Conservation (phyloP, 768 basidiomycete species). For the Podaxis sp. region DNA sequence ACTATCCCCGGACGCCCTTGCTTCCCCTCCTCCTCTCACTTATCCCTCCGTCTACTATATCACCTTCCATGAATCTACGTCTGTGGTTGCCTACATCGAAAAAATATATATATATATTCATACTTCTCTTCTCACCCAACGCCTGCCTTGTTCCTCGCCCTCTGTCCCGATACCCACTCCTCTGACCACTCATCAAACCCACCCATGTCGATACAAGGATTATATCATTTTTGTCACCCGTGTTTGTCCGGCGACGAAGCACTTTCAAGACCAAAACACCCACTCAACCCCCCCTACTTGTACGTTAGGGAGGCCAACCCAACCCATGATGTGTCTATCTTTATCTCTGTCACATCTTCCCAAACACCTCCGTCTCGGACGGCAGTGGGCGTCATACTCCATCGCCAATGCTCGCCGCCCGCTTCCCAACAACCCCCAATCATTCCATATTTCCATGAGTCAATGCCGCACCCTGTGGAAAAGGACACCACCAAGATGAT, state of each 20-base stretch:
- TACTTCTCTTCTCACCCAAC: not conserved
- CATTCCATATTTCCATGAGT: not conserved
- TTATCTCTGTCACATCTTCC: not conserved
- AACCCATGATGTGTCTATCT: not conserved
- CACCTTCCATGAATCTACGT: not conserved
- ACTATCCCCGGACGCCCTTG: not conserved
- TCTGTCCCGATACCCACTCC: not conserved
- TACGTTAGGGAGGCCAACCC: not conserved
- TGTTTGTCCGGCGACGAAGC: not conserved
- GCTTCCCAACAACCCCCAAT: not conserved
- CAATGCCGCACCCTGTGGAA: not conserved
- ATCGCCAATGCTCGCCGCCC: not conserved
- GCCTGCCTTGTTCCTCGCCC: not conserved
- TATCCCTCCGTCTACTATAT: not conserved
- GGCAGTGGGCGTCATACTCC: not conserved
- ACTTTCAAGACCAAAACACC: not conserved
- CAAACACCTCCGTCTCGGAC: constrained; percentile 9
- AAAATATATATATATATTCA: no score
- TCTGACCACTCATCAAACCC: not conserved
- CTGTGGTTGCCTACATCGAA: not conserved
- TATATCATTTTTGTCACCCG: not conserved
- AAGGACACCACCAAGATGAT: not conserved
- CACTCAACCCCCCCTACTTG: not conserved
- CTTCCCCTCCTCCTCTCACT: not conserved
- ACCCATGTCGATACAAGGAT: not conserved